phyloP scores from a whole-genome alignment of 1,284 basidiomycete species.

The Cystobasidium sp. region DNA sequence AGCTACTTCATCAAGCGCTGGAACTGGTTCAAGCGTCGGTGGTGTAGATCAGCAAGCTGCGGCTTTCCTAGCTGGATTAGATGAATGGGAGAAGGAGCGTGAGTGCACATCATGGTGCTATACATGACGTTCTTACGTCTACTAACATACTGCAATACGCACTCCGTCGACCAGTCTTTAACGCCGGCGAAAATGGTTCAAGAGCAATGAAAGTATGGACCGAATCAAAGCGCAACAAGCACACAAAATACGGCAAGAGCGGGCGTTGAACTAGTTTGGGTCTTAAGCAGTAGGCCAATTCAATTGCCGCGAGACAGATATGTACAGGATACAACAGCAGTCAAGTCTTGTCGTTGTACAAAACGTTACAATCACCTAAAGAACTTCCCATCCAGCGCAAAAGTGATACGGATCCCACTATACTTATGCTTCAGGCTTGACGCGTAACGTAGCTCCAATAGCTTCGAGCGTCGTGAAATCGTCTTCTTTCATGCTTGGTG shows the following conservation, averaged over 20 bases:
- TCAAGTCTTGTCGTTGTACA: no score
- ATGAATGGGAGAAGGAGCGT: slow-evolving; percentile 55
- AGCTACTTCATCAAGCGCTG: slow-evolving; percentile 44
- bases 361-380: no score
- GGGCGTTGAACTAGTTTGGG: not conserved
- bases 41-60: slow-evolving; percentile 47
- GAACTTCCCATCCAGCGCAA: no score
- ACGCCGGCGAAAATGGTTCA: slow-evolving; percentile 49
- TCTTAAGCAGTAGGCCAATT: no score
- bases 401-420: not conserved
- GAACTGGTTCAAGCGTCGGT: slow-evolving; percentile 48
- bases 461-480: slow-evolving; percentile 30
- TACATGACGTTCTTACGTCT: not conserved
- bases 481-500: not conserved
- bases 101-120: slow-evolving; percentile 10
- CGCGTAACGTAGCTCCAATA: slow-evolving; percentile 31
- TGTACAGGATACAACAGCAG: no score
- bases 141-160: not conserved
- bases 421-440: not conserved
- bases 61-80: slow-evolving; percentile 52
- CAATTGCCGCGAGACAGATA: no score
- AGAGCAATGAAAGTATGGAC: slow-evolving; percentile 51
- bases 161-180: slow-evolving; percentile 46
- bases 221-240: slow-evolving; percentile 44
- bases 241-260: slow-evolving; percentile 22